phyloP scores from a whole-genome alignment of 2,329 filamentous ascomycete genomes.

The Rhynchosporium agropyri region DNA sequence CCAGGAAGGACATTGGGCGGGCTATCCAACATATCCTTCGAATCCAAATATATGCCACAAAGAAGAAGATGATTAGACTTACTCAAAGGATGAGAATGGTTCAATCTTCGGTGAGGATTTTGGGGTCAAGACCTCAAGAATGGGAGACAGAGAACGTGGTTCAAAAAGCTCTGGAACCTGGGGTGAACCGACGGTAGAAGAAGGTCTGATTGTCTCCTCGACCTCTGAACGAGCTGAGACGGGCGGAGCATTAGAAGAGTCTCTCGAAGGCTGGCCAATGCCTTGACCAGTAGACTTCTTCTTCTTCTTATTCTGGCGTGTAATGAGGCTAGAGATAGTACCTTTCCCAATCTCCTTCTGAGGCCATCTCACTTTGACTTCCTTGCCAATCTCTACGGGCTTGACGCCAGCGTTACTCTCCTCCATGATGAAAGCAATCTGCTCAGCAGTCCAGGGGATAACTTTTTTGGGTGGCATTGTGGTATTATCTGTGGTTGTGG shows the following conservation, averaged over 20 bases:
- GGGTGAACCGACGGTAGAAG: neutral
- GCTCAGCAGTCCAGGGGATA: constrained; percentile 3
- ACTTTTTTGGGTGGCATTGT: neutral
- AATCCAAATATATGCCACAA: no score
- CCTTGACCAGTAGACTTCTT: neutral
- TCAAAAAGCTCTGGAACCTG: constrained; percentile 3
- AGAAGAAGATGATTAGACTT: neutral
- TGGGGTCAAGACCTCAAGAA: neutral
- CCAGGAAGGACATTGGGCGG: no score
- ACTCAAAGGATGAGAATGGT: neutral
- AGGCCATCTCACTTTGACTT: constrained; percentile 8
- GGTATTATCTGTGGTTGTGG: no score
- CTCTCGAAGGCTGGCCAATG: neutral
- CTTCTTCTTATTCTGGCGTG: constrained; percentile 14
- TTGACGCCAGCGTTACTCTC: neutral
- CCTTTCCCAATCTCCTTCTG: neutral
- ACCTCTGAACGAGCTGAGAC: constrained; percentile 7
- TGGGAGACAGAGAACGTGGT: neutral
- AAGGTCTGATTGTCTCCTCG: neutral
- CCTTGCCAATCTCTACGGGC: constrained; percentile 4
- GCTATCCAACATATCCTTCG: no score
- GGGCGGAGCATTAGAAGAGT: neutral
- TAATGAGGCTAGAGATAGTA: constrained; percentile 2
- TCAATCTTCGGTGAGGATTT: constrained; percentile 3
- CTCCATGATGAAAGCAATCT: constrained; percentile 15